Percentiles rank a stretch among this genome's conserved stretches.
phyloP scores from a whole-genome alignment of 2,329 filamentous ascomycete species.

The Colletotrichum limetticola region DNA sequence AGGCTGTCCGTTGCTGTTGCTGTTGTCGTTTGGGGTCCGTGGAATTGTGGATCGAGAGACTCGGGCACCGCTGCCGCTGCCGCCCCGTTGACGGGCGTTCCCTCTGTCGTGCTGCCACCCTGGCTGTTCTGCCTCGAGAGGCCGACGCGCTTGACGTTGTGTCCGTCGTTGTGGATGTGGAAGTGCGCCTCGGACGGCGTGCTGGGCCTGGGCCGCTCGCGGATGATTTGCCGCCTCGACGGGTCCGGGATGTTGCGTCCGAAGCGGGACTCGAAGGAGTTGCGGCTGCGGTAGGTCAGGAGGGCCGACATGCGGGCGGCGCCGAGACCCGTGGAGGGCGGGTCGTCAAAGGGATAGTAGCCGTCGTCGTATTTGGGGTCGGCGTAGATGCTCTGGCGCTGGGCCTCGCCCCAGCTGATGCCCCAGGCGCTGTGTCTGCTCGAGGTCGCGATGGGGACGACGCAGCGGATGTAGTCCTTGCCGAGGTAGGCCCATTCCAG shows the following conservation, averaged over 20 bases:
- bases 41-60: slow-evolving; percentile 73
- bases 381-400: slow-evolving; percentile 93
- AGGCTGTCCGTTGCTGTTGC: slow-evolving; percentile 43
- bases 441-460: slow-evolving; percentile 87
- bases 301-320: slow-evolving; percentile 97
- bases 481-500: slow-evolving; percentile 93
- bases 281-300: slow-evolving; percentile 93
- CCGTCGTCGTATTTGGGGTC: slow-evolving; percentile 99
- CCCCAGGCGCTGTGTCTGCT: slow-evolving; percentile 89
- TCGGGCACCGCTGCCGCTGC: slow-evolving; percentile 42
- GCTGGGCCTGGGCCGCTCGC: slow-evolving; percentile 68
- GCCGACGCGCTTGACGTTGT: slow-evolving; percentile 68
- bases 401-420: slow-evolving; percentile 90
- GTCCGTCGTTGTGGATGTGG: slow-evolving; percentile 85
- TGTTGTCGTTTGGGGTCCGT: slow-evolving; percentile 63
- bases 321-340: slow-evolving; percentile 86
- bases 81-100: slow-evolving; percentile 31
- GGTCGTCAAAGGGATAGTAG: slow-evolving; percentile 90
- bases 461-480: slow-evolving; percentile 81
- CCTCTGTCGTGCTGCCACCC: slow-evolving; percentile 10
- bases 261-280: slow-evolving; percentile 96
- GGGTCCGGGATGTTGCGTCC: slow-evolving; percentile 92
- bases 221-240: slow-evolving; percentile 84
- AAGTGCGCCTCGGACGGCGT: slow-evolving; percentile 79
- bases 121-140: slow-evolving; percentile 60